Evolutionary conservation across 2,329 filamentous ascomycete species (phyloP).

Genomic region (Calonectria fujianensis): DNA sequence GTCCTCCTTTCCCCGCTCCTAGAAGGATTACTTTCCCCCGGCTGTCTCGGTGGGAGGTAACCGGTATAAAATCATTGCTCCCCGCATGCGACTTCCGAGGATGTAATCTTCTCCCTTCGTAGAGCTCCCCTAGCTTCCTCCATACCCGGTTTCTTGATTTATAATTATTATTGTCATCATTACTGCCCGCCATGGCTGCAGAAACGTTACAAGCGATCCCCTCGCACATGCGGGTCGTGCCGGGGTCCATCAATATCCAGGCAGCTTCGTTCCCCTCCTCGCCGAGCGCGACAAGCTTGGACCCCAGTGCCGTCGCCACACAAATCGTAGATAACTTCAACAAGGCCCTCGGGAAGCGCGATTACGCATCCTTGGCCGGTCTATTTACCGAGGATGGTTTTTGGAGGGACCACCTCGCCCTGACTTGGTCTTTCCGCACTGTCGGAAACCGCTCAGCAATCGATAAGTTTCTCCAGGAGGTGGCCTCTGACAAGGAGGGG

Average conservation of each 20-base stretch:
- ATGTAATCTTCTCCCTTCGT: background rate
- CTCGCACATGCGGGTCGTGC: conserved; percentile 36
- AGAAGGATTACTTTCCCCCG: conserved; percentile 6
- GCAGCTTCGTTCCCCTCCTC: conserved; percentile 22
- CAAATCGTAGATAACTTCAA: conserved; percentile 63
- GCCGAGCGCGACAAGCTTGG: background rate
- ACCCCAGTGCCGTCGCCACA: conserved; percentile 17
- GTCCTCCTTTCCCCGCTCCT: conserved; percentile 30
- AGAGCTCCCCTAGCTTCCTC: background rate
- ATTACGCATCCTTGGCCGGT: conserved; percentile 58
- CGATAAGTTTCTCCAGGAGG: conserved; percentile 59
- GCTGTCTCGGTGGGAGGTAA: background rate
- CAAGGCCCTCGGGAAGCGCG: conserved; percentile 58
- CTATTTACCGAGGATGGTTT: conserved; percentile 65
- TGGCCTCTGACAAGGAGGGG: conserved; percentile 47
- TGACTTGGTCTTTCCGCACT: conserved; percentile 74
- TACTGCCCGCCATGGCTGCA: conserved; percentile 6
- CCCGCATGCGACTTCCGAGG: background rate
- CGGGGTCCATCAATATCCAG: conserved; percentile 37
- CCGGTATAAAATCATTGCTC: conserved; percentile 13
- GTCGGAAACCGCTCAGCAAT: conserved; percentile 65
- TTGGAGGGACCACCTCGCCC: conserved; percentile 75
- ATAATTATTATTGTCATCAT: background rate
- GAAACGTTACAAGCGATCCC: conserved; percentile 7
- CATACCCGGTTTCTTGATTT: background rate